These are phyloP conservation scores for Hymenotorrendiella dingleyae DNA, from an alignment of 2,329 filamentous ascomycete species.

Conservation along the genomic window DNA sequence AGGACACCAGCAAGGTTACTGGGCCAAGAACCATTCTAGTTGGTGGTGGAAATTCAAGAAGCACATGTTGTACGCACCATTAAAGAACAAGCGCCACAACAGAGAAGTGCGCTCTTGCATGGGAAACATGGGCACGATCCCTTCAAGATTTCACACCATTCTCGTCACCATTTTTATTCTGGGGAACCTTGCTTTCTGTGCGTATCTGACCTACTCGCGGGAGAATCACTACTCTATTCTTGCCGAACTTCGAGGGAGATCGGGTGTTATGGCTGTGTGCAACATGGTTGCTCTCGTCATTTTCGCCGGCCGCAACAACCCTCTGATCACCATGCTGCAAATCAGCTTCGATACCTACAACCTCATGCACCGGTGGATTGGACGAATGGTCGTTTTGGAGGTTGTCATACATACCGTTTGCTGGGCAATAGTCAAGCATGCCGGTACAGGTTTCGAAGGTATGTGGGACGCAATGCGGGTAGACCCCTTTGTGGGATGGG, in stretches of 20 bases:
- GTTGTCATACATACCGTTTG: slow-evolving; percentile 63
- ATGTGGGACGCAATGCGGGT: slow-evolving; percentile 47
- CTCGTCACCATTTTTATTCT: slow-evolving; percentile 51
- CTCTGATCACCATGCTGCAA: slow-evolving; percentile 71
- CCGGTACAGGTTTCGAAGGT: slow-evolving; percentile 56
- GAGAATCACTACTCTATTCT: slow-evolving; percentile 57
- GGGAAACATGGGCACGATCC: slow-evolving; percentile 56
- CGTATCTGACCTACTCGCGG: slow-evolving; percentile 53
- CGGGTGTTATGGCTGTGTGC: slow-evolving; percentile 74
- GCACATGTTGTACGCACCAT: slow-evolving; percentile 56
- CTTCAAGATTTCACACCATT: slow-evolving; percentile 56
- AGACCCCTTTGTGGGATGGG: slow-evolving; percentile 59
- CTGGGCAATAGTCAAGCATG: slow-evolving; percentile 68
- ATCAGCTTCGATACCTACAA: slow-evolving; percentile 98
- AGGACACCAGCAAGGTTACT: slow-evolving; percentile 50
- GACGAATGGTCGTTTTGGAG: slow-evolving; percentile 65
- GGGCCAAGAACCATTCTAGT: slow-evolving; percentile 48
- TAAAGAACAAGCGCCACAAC: slow-evolving; percentile 62
- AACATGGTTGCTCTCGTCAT: slow-evolving; percentile 92
- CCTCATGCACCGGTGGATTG: slow-evolving; percentile 78
- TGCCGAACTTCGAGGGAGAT: slow-evolving; percentile 79
- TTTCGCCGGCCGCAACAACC: slow-evolving; percentile 88
- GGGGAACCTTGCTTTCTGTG: slow-evolving; percentile 59
- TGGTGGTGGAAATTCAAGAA: slow-evolving; percentile 56
- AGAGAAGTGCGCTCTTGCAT: slow-evolving; percentile 58